Percentiles rank a stretch among this genome's conserved stretches.
Evolutionary conservation across 2,329 filamentous ascomycete genomes (phyloP).

Genomic region (Alternaria brassicicola): DNA sequence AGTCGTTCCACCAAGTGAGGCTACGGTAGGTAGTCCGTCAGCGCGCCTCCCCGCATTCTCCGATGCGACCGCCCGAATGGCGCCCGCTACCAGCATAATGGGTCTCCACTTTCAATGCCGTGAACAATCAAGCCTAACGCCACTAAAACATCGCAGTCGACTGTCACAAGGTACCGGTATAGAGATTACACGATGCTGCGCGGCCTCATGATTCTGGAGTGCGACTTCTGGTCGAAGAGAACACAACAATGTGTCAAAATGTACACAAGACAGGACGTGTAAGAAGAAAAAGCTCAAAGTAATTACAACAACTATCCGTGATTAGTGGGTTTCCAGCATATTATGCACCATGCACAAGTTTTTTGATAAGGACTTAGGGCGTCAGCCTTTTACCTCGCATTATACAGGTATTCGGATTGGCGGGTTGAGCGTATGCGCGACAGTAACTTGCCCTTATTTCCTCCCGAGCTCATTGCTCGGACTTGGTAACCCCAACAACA

Average conservation of each 20-base stretch:
- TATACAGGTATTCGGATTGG: background rate
- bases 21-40: background rate
- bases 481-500: background rate
- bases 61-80: constrained; percentile 9
- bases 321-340: background rate
- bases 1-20: background rate
- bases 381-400: constrained; percentile 3
- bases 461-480: background rate
- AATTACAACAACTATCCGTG: background rate
- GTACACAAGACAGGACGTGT: background rate
- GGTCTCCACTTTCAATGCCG: constrained; percentile 21
- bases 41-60: constrained; percentile 24
- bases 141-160: background rate
- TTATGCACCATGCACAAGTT: background rate
- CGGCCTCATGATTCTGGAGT: too few relatives aligned
- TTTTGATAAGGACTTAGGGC: background rate
- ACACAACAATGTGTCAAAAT: background rate
- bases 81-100: constrained; percentile 5
- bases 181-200: background rate
- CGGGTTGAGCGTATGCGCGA: background rate
- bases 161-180: background rate
- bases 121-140: constrained; percentile 3
- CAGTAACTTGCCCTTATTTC: background rate
- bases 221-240: background rate
- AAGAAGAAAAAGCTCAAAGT: background rate